Evolutionary conservation across 2,329 filamentous ascomycete genomes (phyloP), one percentile per base, ranked within the genome.

Genomic region (Paraconiothyrium sp.): DNA sequence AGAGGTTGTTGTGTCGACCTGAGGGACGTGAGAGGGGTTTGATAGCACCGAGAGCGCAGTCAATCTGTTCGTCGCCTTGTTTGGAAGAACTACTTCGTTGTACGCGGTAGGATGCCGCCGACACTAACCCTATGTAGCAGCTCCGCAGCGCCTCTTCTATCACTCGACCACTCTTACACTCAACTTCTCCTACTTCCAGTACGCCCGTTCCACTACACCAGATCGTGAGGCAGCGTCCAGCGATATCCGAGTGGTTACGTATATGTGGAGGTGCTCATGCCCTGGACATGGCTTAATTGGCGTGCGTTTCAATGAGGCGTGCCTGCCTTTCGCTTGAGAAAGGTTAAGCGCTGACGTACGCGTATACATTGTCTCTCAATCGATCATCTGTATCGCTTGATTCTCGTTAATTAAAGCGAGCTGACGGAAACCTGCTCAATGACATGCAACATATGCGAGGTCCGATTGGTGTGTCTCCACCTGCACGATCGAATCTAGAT

Each of bases 401-500:
- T 44, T 10, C 41, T 44, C 41, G n/a, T 20, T 8, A 10, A 20
- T 20, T 20, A 4, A 22, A 44, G 41, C 4, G 16, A 9, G 20
- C 5, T 8, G 41, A 44, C 7, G 16, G 41, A 1, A 4, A 1
- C 8, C 41, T 22, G 7, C 16, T 44, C 20, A 16, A 44, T 22
- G n/a, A 44, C 6, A 22, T 39, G 37, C 11, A 39, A 39, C 6
- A 10, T 14, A 76, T 76, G 20, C 20, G 20, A 20, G 20, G 1
- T 65, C 87, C 86, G 0, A 68, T 87, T 2, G 87, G 86, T 2
- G 86, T 88, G 0, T 88, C 84, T 71, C 86, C 0, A 74, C 83
- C 9, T 81, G 76, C 35, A 85, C 84, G 0, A 80, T 80, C 4
- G 75, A 79, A 50, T 78, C 85, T 60, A 85, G 83, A 1, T 75